phyloP scores from a whole-genome alignment of 2,329 filamentous ascomycete genomes.

The Pestalotiopsis sp. region DNA sequence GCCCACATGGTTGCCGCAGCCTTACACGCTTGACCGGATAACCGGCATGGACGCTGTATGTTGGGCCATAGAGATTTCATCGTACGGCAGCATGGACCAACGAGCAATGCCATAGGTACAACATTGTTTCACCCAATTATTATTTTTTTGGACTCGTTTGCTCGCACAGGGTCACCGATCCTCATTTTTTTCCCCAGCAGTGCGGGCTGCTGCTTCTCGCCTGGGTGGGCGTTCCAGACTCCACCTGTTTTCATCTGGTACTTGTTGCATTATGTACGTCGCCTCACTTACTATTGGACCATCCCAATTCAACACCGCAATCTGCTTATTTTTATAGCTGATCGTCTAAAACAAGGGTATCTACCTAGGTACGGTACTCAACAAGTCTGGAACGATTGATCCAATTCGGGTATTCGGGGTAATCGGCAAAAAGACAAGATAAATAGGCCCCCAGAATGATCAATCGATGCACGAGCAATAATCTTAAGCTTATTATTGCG shows the following conservation, averaged over 20 bases:
- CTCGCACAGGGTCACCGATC: neutral
- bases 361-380: neutral
- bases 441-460: neutral
- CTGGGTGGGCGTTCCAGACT: neutral
- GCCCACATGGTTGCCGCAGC: slow-evolving; percentile 1
- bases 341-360: neutral
- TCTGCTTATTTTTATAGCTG: neutral
- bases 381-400: no score
- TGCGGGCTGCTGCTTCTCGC: no score
- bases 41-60: neutral
- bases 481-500: neutral
- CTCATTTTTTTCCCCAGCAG: neutral
- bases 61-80: neutral
- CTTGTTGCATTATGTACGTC: neutral
- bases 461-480: neutral
- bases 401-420: no score
- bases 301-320: neutral
- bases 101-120: neutral
- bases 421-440: neutral
- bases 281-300: neutral
- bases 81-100: neutral
- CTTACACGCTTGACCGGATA: neutral
- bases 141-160: neutral
- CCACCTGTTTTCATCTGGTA: neutral
- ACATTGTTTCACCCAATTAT: neutral